Evolutionary conservation across 2,329 filamentous ascomycete genomes (phyloP).

Genomic region (Fusarium torreyae): DNA sequence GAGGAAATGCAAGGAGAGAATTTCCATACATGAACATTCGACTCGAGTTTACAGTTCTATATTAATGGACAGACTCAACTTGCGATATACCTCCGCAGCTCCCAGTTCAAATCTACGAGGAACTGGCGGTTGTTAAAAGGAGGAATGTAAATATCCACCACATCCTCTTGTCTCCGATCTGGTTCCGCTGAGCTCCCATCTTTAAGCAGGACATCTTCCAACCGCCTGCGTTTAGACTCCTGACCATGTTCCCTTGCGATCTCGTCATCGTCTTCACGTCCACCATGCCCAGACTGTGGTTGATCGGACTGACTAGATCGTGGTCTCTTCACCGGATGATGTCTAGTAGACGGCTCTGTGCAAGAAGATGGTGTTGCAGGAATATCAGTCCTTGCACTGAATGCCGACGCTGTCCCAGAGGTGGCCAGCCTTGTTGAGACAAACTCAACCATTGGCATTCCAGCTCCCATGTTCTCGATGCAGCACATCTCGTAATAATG

Average conservation of each 20-base stretch:
- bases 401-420: neutral
- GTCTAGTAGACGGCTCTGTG: neutral
- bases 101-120: neutral
- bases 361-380: neutral
- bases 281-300: neutral
- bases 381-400: neutral
- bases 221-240: neutral
- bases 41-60: no score
- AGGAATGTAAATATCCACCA: neutral
- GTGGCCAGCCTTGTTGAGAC: neutral
- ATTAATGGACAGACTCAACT: no score
- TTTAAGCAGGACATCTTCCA: neutral
- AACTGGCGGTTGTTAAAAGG: neutral
- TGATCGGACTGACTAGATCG: neutral
- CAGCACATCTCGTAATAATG: constrained; percentile 21
- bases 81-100: neutral
- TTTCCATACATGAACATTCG: no score
- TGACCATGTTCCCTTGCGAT: neutral
- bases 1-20: no score
- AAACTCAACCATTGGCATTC: constrained; percentile 2
- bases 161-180: neutral
- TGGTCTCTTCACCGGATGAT: neutral
- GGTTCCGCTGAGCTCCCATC: neutral
- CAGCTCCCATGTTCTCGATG: constrained; percentile 8
- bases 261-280: neutral